Evolutionary conservation across 1,284 basidiomycete genomes (phyloP), one percentile per base, ranked within the genome.

Genomic region (Irpex sp.): DNA sequence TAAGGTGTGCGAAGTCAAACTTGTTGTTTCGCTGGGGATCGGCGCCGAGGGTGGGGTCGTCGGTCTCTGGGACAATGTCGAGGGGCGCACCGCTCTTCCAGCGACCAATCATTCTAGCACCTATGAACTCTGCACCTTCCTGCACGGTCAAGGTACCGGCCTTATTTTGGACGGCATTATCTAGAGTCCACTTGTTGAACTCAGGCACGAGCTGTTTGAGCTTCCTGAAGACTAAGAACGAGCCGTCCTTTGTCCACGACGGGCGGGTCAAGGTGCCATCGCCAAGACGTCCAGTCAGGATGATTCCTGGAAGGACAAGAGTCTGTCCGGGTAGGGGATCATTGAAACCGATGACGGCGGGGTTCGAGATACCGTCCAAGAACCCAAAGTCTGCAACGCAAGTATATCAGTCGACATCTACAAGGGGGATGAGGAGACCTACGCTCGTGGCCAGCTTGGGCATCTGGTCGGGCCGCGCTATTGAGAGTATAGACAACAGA

Each of bases 51-150:
- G 57, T 26, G 17, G 64, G 61, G 19, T 62, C 57, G 54, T 65
- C 64, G 15, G 19, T 38, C 26, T 40, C 38, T 13, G 61, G 64
- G 9, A 61, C 36, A 31, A 62, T 49, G 54, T 62, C 61, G 26
- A 51, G 37, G 1, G 78, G 78, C 26, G 77, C 77, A 38, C 84
- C 85, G 63, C 83, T 85, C 79, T 85, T 85, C 85, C 85, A 86
- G 3, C 85, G 76, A 2, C 85, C 85, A 13, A 86, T 72, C 54
- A 86, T 70, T 36, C 84, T 76, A 0, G 85, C 85, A 17, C 84
- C 84, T 8, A 84, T 74, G 5, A 84, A 73, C 40, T 82, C 83
- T 26, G 77, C 79, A 4, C 80, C 81, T 63, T 82, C 69, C 60
- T 79, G 70, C 2, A 65, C 65, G 2, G 78, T 72, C 13, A 83